These are phyloP conservation scores for Kodamaea restingae DNA, from an alignment of 805 yeast genomes.

Conservation along the genomic window DNA sequence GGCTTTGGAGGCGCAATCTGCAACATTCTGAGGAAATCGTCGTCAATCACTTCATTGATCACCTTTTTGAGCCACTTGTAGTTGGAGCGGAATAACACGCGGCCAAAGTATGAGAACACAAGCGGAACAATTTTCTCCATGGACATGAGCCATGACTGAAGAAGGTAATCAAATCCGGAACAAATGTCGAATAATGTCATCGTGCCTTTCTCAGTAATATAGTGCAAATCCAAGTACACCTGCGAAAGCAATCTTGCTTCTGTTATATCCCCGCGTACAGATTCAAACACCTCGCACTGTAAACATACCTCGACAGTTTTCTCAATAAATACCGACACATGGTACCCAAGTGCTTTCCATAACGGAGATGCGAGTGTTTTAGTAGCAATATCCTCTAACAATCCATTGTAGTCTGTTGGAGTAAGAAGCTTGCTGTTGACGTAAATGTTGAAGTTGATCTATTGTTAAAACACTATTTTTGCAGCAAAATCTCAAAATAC, in stretches of 20 bases:
- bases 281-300: conserved; percentile 10
- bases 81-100: conserved; percentile 16
- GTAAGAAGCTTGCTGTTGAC: conserved; percentile 11
- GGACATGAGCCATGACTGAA: conserved; percentile 17
- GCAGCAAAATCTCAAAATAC: conserved; percentile 5
- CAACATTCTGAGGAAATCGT: conserved; percentile 1
- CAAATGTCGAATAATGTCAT: neutral
- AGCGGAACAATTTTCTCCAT: conserved; percentile 23
- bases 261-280: conserved; percentile 4
- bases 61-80: conserved; percentile 12
- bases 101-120: conserved; percentile 22
- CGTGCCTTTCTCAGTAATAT: neutral
- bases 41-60: conserved; percentile 10
- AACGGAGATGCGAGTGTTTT: neutral
- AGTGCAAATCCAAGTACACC: conserved; percentile 3
- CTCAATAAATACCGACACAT: conserved; percentile 1
- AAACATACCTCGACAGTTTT: neutral
- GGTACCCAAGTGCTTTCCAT: conserved; percentile 9
- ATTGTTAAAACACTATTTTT: neutral
- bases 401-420: conserved; percentile 8
- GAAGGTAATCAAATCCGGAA: conserved; percentile 15
- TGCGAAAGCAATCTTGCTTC: neutral
- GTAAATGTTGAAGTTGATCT: conserved; percentile 10
- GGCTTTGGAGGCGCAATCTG: neutral
- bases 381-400: conserved; percentile 13